Percentiles rank a stretch among this genome's conserved stretches.
phyloP scores from a whole-genome alignment of 2,329 filamentous ascomycete genomes.

The Phialophora expanda region DNA sequence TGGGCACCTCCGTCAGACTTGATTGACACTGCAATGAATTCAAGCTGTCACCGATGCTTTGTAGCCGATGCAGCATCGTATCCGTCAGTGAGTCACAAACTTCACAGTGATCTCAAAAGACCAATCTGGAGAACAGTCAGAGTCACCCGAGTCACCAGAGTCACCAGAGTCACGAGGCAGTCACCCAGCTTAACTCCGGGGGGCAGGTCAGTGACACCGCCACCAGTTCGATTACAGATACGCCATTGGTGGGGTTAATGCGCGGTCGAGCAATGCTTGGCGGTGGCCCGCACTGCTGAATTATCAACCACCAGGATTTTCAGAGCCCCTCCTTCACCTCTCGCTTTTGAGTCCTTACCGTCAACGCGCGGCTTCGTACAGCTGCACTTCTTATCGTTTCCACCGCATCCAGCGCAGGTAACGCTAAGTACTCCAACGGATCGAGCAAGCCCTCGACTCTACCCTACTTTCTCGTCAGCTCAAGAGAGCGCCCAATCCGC shows the following conservation, averaged over 20 bases:
- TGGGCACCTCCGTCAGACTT: neutral
- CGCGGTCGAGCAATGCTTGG: slow-evolving; percentile 8
- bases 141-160: neutral
- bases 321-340: slow-evolving; percentile 16
- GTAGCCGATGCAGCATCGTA: neutral
- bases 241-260: slow-evolving; percentile 10
- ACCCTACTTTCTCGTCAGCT: slow-evolving; percentile 31
- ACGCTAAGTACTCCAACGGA: slow-evolving; percentile 23
- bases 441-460: slow-evolving; percentile 34
- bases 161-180: neutral
- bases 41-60: neutral
- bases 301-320: slow-evolving; percentile 17
- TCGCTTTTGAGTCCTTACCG: slow-evolving; percentile 7
- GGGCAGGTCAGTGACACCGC: slow-evolving; percentile 1
- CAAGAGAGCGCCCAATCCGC: slow-evolving; percentile 38
- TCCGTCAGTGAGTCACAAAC: neutral
- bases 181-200: neutral
- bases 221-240: neutral
- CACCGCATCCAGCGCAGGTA: slow-evolving; percentile 24
- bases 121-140: neutral
- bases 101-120: neutral
- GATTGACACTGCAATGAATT: neutral
- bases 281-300: slow-evolving; percentile 13
- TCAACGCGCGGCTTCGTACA: slow-evolving; percentile 18
- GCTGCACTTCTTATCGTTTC: slow-evolving; percentile 17